Percentiles rank a stretch among this genome's conserved stretches.
phyloP scores from a whole-genome alignment of 768 basidiomycete genomes.

The Hypholoma fasciculare region DNA sequence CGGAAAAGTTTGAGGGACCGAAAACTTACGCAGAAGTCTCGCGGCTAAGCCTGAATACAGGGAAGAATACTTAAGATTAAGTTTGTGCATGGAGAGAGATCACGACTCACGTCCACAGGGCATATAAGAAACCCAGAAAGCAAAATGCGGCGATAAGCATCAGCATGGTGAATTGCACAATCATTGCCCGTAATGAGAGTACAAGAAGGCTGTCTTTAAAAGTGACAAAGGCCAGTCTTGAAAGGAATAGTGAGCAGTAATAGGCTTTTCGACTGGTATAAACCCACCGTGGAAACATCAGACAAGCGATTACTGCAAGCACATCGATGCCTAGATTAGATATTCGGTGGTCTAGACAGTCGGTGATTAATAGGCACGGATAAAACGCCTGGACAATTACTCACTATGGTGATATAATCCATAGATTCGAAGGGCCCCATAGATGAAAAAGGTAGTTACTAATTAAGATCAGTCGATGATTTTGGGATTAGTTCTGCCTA shows the following conservation, averaged over 20 bases:
- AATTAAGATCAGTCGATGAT: neutral
- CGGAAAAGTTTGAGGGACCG: neutral
- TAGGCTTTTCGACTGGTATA: neutral
- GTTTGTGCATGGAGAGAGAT: neutral
- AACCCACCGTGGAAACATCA: constrained; percentile 81
- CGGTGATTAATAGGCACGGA: neutral
- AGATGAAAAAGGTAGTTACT: constrained; percentile 81
- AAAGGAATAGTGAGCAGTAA: neutral
- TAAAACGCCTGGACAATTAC: constrained; percentile 17
- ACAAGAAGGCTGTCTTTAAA: constrained; percentile 81
- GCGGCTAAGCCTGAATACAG: constrained; percentile 53
- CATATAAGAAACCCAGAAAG: constrained; percentile 91
- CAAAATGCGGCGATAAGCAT: constrained; percentile 89
- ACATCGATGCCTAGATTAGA: constrained; percentile 74
- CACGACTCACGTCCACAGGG: constrained; percentile 82
- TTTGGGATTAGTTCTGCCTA: neutral
- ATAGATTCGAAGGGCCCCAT: constrained; percentile 74
- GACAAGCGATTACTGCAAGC: constrained; percentile 84
- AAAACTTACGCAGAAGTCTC: constrained; percentile 54
- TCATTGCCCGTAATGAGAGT: constrained; percentile 86
- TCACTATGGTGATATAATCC: constrained; percentile 71
- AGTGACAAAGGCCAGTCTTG: constrained; percentile 87
- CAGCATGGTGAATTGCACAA: constrained; percentile 81
- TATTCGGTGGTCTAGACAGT: constrained; percentile 58
- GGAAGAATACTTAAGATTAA: neutral